Evolutionary conservation across 2,329 filamentous ascomycete genomes (phyloP).

Genomic region (Pseudofabraea citricarpa): DNA sequence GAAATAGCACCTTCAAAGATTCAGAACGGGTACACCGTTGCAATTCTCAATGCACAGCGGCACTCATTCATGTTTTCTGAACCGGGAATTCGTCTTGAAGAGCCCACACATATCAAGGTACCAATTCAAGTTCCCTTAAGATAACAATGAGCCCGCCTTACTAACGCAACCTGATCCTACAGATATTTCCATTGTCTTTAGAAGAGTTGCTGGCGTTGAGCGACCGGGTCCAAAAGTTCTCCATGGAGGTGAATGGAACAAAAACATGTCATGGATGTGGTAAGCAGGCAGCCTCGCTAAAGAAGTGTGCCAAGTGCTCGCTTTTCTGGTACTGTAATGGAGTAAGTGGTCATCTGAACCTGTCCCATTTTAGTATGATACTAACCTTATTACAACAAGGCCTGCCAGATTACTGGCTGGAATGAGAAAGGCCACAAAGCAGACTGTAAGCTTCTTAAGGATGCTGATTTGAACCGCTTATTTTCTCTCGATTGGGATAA

Average conservation of each 20-base stretch:
- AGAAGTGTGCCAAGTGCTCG: conserved; percentile 14
- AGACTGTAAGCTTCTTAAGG: conserved; percentile 22
- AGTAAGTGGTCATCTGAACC: conserved; percentile 8
- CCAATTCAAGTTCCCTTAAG: neutral
- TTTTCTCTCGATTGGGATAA: conserved; percentile 20
- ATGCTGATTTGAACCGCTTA: conserved; percentile 19
- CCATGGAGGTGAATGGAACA: conserved; percentile 7
- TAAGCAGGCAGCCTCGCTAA: conserved; percentile 10
- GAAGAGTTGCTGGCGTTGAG: conserved; percentile 4
- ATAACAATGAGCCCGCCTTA: neutral
- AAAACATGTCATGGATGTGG: conserved; percentile 16
- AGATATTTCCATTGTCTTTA: conserved; percentile 6
- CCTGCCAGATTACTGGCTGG: conserved; percentile 20
- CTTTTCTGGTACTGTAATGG: conserved; percentile 19
- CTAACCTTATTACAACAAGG: conserved; percentile 13
- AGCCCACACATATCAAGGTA: conserved; percentile 4
- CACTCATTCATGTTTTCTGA: conserved; percentile 2
- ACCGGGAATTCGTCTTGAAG: conserved; percentile 2
- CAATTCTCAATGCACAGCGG: conserved; percentile 2
- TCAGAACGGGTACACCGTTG: conserved; percentile 5
- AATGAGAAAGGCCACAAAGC: conserved; percentile 21
- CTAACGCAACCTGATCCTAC: neutral
- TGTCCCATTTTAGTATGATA: conserved; percentile 1
- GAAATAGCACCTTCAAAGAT: conserved; percentile 13
- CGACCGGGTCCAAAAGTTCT: conserved; percentile 9